phyloP scores from a whole-genome alignment of 169 alveolate genomes.

The Plasmodium sp. region DNA sequence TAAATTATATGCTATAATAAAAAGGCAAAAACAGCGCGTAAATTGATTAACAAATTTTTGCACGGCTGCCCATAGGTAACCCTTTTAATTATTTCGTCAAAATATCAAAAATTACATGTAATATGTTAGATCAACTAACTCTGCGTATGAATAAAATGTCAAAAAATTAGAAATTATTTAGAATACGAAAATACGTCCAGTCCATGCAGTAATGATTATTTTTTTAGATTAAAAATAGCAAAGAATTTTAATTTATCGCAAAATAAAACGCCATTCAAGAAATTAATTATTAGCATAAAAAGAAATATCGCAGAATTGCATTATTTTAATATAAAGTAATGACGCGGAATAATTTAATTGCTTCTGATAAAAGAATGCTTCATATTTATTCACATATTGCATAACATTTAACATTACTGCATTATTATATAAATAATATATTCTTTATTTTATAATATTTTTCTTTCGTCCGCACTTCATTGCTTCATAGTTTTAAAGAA shows the following conservation, averaged over 20 bases:
- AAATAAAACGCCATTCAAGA: background rate
- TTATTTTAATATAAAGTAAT: too few species aligned
- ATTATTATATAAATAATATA: too few species aligned
- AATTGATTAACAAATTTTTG: background rate
- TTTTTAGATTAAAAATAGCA: background rate
- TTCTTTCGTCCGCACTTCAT: background rate
- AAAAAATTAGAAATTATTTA: too few species aligned
- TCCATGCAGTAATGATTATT: background rate
- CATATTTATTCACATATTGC: too few species aligned
- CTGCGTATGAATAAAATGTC: background rate
- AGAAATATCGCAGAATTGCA: background rate
- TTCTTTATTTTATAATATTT: too few species aligned
- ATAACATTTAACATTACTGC: background rate
- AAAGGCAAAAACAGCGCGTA: background rate
- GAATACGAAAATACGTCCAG: background rate
- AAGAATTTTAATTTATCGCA: background rate
- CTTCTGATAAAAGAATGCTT: background rate
- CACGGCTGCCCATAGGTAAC: background rate
- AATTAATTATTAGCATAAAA: background rate
- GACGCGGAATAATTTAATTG: background rate
- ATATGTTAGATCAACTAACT: too few species aligned
- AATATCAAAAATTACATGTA: background rate
- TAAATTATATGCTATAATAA: background rate
- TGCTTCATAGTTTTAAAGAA: too few species aligned
- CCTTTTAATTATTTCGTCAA: too few species aligned